Base-by-base conservation (phyloP, 345 rosid genomes). In the Eucalyptus sp. region DNA sequence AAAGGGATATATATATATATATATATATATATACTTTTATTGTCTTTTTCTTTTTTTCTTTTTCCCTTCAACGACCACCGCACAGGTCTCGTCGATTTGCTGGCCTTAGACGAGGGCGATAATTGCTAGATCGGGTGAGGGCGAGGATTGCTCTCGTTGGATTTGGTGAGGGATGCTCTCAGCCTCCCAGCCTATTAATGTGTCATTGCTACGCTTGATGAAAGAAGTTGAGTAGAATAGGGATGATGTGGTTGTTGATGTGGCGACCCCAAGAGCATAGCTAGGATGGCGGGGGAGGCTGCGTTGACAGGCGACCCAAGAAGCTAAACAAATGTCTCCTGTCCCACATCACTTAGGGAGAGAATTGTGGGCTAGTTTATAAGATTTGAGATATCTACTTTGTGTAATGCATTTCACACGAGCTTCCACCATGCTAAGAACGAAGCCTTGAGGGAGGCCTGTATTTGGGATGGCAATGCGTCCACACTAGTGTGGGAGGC, bases 221-320 rank as follows among this genome's bases (percentile, higher is more conserved):
- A 16, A 60, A 60, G 8, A 27, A 10, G 31, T 62, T n/a, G 31
- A 62, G 31, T 29, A 27, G 15, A 62, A 29, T 60, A 60, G 17
- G 31, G 8, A 13, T 62, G n/a, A 62, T 27, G 16, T 2, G 16
- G 16, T 3, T 27, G 68, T 62, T 62, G 33, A 62, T 29, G 31
- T 7, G 22, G 8, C 0, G 4, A 17, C 22, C 22, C 0, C 0
- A 0, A 51, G 54, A 51, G 56, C 22, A 51, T 51, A 51, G 56
- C 56, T 0, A 17, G 2, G 56, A 51, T 17, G 56, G 56, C 1
- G 1, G 56, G 20, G 22, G 56, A 51, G 1, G 56, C 0, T 51
- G 8, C 0, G 2, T 51, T 9, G 2, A 51, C 0, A 0, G 22
- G 2, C 2, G 4, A 7, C 22, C 56, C 2, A 7, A 51, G 56